Base-by-base conservation (phyloP, 2,329 filamentous ascomycete genomes). In the Fusarium penzigii region DNA sequence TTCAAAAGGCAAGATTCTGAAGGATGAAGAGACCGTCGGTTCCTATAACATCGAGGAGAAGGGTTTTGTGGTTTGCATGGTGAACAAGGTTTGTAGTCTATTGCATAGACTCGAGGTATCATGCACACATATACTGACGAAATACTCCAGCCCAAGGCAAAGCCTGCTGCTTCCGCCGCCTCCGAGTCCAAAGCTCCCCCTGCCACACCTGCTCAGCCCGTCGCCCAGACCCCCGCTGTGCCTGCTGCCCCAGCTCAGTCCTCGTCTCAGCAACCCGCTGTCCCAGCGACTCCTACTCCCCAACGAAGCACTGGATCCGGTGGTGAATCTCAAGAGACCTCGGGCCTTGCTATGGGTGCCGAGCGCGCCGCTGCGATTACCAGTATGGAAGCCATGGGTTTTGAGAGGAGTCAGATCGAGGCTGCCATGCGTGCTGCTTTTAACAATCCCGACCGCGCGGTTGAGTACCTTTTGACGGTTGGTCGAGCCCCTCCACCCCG, bases 31-130 rank as follows among this genome's bases (percentile, higher is more conserved):
- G 70, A 96, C 92, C 3, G 89, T 99, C 65, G 91, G 92, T 74
- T 92, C 90, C 39, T 97, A 97, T 80, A 96, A 91, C 76, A 97
- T 99, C 59, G 93, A 99, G 76, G 94, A 97, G 83, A 99, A 97
- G 82, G 94, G 94, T 38, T 99, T 97, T 72, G 92, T 99, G 67
- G 94, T 99, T 55, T 99, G 94, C 78, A 96, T 99, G 86, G 87
- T 96, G 66, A 91, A 90, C 71, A 97, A 97, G 89, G 92, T 96
- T 78, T 58, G 73, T 57, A 49, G 51, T 11, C 32, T 12, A 36
- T 9, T 36, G 10, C 32, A 11, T 36, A 14, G 10, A 12, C 10
- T 11, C 3, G 32, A 14, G 32, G 32, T 12, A 25, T 25, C 20
- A 25, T 25, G 20, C 20, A 36, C 10, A 36, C 9, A 12, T 36